phyloP scores from a whole-genome alignment of 192 early-diverging fungal species.

The Mortierella claussenii region DNA sequence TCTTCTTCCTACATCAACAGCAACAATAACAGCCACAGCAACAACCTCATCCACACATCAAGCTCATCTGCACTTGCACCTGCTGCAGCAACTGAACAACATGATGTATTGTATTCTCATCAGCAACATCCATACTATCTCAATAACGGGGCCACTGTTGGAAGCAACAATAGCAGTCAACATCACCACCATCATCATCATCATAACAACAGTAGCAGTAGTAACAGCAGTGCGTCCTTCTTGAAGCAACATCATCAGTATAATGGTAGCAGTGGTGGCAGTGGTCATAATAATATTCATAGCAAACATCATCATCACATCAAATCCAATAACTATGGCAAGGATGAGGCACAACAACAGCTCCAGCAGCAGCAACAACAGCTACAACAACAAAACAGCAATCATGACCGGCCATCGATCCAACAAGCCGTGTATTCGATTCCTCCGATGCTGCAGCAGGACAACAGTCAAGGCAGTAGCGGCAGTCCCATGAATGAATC shows the following conservation, averaged over 20 bases:
- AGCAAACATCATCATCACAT: no score
- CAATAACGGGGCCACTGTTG: constrained; percentile 1
- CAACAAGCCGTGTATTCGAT: constrained; percentile 28
- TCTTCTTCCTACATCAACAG: not conserved
- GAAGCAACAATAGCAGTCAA: not conserved
- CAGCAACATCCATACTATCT: not conserved
- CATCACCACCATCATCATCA: not conserved
- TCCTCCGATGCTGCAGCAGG: constrained; percentile 13
- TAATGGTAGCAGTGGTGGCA: not conserved
- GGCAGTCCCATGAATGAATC: not conserved
- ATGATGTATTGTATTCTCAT: constrained; percentile 6
- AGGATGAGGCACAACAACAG: not conserved
- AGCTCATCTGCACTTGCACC: not conserved
- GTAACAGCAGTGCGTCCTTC: constrained; percentile 3
- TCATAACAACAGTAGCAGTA: not conserved
- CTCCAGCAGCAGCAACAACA: constrained; percentile 1
- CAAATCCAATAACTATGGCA: constrained; percentile 6
- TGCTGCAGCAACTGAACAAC: not conserved
- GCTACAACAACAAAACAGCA: not conserved
- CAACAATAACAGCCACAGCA: constrained; percentile 1
- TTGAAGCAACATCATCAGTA: constrained; percentile 3
- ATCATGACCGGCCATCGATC: constrained; percentile 17
- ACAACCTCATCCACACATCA: not conserved
- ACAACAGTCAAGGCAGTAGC: not conserved
- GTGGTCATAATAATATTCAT: constrained; percentile 3